phyloP scores from a whole-genome alignment of 208 protist species.

The Crithidia acanthocephali region DNA sequence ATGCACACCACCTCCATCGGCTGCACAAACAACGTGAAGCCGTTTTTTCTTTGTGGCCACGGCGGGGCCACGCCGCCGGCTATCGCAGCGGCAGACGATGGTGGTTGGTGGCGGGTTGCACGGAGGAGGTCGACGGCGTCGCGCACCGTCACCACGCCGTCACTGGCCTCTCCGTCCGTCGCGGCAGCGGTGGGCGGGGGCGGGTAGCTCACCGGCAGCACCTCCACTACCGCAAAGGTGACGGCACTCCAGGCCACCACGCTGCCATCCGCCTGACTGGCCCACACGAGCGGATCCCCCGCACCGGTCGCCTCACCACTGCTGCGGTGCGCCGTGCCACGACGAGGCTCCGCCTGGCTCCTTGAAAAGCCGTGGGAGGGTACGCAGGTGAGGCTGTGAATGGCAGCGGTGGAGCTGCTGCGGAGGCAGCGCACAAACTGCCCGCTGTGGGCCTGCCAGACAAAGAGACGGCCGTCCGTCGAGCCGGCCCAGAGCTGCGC shows the following conservation, averaged over 20 bases:
- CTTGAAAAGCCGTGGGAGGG: background rate
- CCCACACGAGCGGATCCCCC: constrained; percentile 38
- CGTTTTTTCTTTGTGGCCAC: background rate
- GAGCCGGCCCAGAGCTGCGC: constrained; percentile 50
- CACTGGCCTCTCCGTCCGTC: background rate
- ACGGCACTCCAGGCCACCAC: constrained; percentile 46
- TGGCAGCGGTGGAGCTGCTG: constrained; percentile 27
- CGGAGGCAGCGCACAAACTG: constrained; percentile 38
- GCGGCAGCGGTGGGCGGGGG: constrained; percentile 8
- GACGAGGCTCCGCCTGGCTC: background rate
- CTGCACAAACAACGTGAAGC: constrained; percentile 50
- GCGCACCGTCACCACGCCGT: constrained; percentile 20
- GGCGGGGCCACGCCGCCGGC: background rate
- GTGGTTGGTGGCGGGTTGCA: constrained; percentile 13
- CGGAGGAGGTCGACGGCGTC: constrained; percentile 39
- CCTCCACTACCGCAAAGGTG: constrained; percentile 34
- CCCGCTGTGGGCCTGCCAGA: constrained; percentile 39
- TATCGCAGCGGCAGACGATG: background rate
- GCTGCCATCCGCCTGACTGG: constrained; percentile 46
- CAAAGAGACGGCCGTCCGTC: constrained; percentile 33
- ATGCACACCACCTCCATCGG: constrained; percentile 51
- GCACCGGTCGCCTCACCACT: background rate
- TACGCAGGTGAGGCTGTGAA: constrained; percentile 21
- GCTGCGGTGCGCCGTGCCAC: no score
- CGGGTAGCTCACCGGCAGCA: constrained; percentile 52